These are phyloP conservation scores for Phytophthora parvispora DNA, from an alignment of 352 stramenopile genomes.

Conservation along the genomic window DNA sequence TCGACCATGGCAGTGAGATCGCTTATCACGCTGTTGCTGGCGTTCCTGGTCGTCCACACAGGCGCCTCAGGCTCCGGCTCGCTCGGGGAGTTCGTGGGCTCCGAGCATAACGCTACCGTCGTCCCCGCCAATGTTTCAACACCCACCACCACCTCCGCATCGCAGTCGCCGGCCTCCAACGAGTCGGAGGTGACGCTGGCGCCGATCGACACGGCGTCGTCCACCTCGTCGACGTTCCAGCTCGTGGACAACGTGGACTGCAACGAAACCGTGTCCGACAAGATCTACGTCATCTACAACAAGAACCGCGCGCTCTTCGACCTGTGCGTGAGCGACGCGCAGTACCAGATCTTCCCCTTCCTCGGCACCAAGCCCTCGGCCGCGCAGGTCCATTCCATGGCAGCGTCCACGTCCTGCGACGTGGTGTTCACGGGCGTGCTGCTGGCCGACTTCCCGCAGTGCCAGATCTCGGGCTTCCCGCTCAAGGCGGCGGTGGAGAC, in stretches of 20 bases:
- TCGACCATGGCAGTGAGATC: constrained; percentile 11
- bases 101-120: constrained; percentile 1
- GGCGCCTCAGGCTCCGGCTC: constrained; percentile 25
- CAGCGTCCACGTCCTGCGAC: constrained; percentile 47
- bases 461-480: constrained; percentile 58
- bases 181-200: constrained; percentile 18
- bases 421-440: constrained; percentile 61
- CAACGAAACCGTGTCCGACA: constrained; percentile 51
- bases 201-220: constrained; percentile 45
- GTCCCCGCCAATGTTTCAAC: not conserved
- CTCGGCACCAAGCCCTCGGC: constrained; percentile 54
- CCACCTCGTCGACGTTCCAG: constrained; percentile 59
- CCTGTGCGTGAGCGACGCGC: constrained; percentile 48
- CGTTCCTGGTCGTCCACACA: constrained; percentile 8
- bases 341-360: constrained; percentile 75
- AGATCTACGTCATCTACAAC: constrained; percentile 57
- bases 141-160: not conserved
- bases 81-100: constrained; percentile 6
- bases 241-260: constrained; percentile 53
- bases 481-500: constrained; percentile 66
- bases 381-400: constrained; percentile 45
- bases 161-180: constrained; percentile 9
- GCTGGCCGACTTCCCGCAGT: constrained; percentile 52
- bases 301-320: constrained; percentile 68
- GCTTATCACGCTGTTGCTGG: constrained; percentile 23